A percentile compares a stretch with the other conserved stretches of the same genome.
Evolutionary conservation across 2,329 filamentous ascomycete genomes (phyloP).

Genomic region (Chaetomiaceae sp.): DNA sequence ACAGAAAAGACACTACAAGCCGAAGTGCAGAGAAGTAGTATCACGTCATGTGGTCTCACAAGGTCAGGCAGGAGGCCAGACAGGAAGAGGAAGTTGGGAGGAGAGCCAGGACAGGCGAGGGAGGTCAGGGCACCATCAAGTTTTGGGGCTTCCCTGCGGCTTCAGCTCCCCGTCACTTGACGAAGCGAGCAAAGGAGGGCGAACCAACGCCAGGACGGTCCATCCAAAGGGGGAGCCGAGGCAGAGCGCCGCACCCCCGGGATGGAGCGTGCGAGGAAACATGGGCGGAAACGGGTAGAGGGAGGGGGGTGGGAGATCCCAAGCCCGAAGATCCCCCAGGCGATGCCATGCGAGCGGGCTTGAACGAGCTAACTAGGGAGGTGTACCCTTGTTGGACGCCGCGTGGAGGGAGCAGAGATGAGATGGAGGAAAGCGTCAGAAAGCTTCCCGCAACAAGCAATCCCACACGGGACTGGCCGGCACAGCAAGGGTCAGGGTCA

Average conservation of each 20-base stretch:
- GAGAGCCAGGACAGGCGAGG: constrained; percentile 7
- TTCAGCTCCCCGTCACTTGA: constrained; percentile 25
- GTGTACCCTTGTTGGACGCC: constrained; percentile 18
- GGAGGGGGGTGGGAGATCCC: constrained; percentile 20
- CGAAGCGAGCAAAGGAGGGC: constrained; percentile 19
- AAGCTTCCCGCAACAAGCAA: constrained; percentile 28
- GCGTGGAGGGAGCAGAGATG: constrained; percentile 7
- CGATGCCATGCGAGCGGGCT: constrained; percentile 19
- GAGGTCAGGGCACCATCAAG: constrained; percentile 15
- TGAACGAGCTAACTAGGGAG: constrained; percentile 20
- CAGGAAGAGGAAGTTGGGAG: constrained; percentile 20
- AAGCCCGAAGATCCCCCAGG: constrained; percentile 16
- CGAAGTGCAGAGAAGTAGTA: constrained; percentile 11
- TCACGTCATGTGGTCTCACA: constrained; percentile 22
- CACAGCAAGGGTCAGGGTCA: constrained; percentile 25
- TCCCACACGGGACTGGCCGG: constrained; percentile 24
- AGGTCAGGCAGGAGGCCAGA: background rate
- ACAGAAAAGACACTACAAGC: constrained; percentile 13
- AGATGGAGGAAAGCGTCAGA: constrained; percentile 22
- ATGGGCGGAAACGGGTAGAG: constrained; percentile 23
- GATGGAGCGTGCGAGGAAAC: constrained; percentile 19
- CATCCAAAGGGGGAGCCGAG: constrained; percentile 14
- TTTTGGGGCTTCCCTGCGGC: constrained; percentile 20
- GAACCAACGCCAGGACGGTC: constrained; percentile 16
- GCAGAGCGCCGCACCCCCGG: background rate